A percentile compares a stretch with the other conserved stretches of the same genome.
Conservation (phyloP, 2,329 filamentous ascomycete species). For the Penicillium oxalicum region DNA sequence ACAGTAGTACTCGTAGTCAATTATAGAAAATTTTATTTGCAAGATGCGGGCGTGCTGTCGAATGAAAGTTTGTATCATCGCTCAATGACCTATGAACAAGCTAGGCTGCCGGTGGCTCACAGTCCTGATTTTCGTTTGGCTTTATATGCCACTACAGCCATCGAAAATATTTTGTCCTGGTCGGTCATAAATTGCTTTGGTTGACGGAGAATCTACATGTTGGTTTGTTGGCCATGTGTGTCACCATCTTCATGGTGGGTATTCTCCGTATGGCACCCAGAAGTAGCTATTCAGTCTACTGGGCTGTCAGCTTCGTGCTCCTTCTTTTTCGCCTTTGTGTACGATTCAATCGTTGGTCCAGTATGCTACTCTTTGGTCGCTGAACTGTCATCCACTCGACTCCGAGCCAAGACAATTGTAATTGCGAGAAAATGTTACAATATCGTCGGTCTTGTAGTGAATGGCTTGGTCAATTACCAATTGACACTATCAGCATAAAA, state of each 20-base stretch:
- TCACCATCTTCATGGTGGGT: slow-evolving; percentile 2
- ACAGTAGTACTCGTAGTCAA: not conserved
- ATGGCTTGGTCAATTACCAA: slow-evolving; percentile 52
- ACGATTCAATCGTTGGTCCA: slow-evolving; percentile 51
- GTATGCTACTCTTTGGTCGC: slow-evolving; percentile 50
- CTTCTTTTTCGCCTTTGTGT: slow-evolving; percentile 50
- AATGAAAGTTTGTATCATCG: too few species aligned
- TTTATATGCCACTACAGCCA: slow-evolving; percentile 55
- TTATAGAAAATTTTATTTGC: not conserved
- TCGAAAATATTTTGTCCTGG: slow-evolving; percentile 41
- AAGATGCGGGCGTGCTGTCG: not conserved
- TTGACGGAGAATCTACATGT: slow-evolving; percentile 3
- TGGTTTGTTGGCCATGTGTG: not conserved
- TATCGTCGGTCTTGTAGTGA: slow-evolving; percentile 45
- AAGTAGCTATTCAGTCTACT: not conserved
- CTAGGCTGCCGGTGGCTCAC: slow-evolving; percentile 29
- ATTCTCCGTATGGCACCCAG: slow-evolving; percentile 1
- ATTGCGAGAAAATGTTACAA: slow-evolving; percentile 49
- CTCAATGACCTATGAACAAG: slow-evolving; percentile 22
- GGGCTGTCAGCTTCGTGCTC: slow-evolving; percentile 22
- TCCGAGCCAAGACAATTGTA: slow-evolving; percentile 52
- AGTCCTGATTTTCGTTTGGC: slow-evolving; percentile 42
- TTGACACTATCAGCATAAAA: not conserved
- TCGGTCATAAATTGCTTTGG: slow-evolving; percentile 3
- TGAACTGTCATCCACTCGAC: slow-evolving; percentile 50